Percentiles rank a stretch among this genome's conserved stretches.
Conservation (phyloP, 2,329 filamentous ascomycete genomes). For the Arthrobotrys sphaeroides region DNA sequence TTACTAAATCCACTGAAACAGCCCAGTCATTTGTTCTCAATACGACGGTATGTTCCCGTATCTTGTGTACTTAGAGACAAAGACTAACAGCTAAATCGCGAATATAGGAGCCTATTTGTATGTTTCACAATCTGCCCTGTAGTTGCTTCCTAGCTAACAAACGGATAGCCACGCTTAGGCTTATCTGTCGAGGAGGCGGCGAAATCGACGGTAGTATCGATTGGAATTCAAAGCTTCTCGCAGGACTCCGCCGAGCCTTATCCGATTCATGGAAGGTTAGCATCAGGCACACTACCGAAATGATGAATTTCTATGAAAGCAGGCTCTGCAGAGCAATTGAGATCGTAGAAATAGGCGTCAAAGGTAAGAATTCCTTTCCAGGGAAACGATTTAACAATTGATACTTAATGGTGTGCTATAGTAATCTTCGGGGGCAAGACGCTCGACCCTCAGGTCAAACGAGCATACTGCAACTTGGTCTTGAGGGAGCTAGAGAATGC, state of each 20-base stretch:
- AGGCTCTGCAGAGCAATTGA: not conserved
- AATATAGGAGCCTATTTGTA: not conserved
- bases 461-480: not conserved
- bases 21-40: not conserved
- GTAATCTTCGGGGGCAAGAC: not conserved
- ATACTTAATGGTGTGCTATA: too few relatives aligned
- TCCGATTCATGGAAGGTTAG: not conserved
- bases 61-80: too few relatives aligned
- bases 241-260: not conserved
- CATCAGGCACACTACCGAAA: not conserved
- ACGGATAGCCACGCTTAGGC: constrained; percentile 10
- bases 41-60: not conserved
- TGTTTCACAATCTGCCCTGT: not conserved
- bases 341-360: not conserved
- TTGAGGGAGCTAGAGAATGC: not conserved
- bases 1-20: not conserved
- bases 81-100: not conserved
- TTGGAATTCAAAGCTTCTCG: constrained; percentile 17
- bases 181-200: constrained; percentile 14
- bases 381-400: not conserved
- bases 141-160: not conserved
- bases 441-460: not conserved
- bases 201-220: constrained; percentile 11
- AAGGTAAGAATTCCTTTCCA: not conserved
- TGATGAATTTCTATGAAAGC: not conserved